Evolutionary conservation across 306 rosid genomes (phyloP).

Genomic region (Sindora glabra): DNA sequence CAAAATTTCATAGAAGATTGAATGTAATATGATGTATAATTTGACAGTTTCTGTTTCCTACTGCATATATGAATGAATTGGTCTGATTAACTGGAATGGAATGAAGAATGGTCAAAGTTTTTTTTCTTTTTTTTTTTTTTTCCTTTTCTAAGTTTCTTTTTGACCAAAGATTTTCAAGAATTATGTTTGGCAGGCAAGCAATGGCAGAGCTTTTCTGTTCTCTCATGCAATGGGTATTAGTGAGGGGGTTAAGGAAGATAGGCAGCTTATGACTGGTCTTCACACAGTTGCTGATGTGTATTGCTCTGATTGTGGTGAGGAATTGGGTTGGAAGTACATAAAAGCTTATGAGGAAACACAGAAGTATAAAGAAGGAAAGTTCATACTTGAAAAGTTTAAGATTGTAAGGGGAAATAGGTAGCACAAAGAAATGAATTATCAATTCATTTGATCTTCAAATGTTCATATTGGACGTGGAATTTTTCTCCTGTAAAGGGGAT

Average conservation of each 20-base stretch:
- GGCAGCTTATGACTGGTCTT: conserved; percentile 48
- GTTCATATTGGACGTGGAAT: too few species aligned
- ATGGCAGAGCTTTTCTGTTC: conserved; percentile 69
- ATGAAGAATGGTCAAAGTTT: too few species aligned
- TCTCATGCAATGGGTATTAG: conserved; percentile 47
- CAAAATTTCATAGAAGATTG: too few species aligned
- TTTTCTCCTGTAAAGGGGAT: too few species aligned
- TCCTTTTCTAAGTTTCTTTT: not conserved
- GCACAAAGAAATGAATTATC: not conserved
- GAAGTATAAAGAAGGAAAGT: conserved; percentile 67
- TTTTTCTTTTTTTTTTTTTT: too few species aligned
- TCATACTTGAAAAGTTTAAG: conserved; percentile 57
- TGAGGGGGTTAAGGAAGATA: conserved; percentile 38
- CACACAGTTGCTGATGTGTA: conserved; percentile 52
- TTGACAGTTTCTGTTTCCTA: too few species aligned
- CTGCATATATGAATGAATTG: too few species aligned
- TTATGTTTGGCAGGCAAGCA: conserved; percentile 34
- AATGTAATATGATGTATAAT: too few species aligned
- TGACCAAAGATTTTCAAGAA: conserved; percentile 3
- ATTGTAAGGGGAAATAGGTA: conserved; percentile 36
- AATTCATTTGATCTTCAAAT: conserved; percentile 15
- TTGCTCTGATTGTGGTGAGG: conserved; percentile 54
- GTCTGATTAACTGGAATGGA: too few species aligned
- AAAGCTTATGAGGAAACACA: conserved; percentile 52
- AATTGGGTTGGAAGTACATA: conserved; percentile 62